A percentile compares a stretch with the other conserved stretches of the same genome.
Evolutionary conservation across 1,139 yeast species (phyloP).

Genomic region (Diutina neorugosa): DNA sequence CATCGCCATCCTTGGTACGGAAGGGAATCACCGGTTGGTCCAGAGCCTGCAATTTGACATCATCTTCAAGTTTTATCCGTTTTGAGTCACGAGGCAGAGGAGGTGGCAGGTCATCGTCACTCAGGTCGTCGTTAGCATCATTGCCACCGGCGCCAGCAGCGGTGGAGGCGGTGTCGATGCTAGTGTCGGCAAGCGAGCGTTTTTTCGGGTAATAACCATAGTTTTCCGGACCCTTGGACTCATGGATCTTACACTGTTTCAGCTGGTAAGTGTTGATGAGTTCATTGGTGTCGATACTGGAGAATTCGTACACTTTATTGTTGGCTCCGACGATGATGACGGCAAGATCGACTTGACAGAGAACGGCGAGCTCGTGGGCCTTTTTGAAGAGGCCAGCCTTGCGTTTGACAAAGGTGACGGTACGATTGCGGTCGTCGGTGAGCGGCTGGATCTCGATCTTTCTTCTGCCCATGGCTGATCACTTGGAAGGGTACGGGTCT

Average conservation of each 20-base stretch:
- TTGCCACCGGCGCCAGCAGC: not conserved
- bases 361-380: constrained; percentile 86
- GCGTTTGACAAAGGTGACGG: constrained; percentile 85
- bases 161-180: not conserved
- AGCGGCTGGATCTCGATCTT: constrained; percentile 90
- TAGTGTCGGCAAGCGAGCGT: constrained; percentile 5
- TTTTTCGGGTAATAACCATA: constrained; percentile 36
- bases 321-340: constrained; percentile 83
- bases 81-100: not conserved
- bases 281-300: constrained; percentile 57
- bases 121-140: not conserved
- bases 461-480: constrained; percentile 81
- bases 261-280: constrained; percentile 43
- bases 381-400: constrained; percentile 93
- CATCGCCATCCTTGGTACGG: not conserved
- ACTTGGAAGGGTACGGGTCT: not conserved
- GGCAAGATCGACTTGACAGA: constrained; percentile 89
- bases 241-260: constrained; percentile 27
- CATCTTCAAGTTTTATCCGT: not conserved
- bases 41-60: not conserved
- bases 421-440: constrained; percentile 76
- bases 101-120: not conserved
- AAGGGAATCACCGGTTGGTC: not conserved
- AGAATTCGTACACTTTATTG: constrained; percentile 69
- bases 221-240: constrained; percentile 48